phyloP scores from a whole-genome alignment of 345 rosid genomes.

The Heritiera fomes region DNA sequence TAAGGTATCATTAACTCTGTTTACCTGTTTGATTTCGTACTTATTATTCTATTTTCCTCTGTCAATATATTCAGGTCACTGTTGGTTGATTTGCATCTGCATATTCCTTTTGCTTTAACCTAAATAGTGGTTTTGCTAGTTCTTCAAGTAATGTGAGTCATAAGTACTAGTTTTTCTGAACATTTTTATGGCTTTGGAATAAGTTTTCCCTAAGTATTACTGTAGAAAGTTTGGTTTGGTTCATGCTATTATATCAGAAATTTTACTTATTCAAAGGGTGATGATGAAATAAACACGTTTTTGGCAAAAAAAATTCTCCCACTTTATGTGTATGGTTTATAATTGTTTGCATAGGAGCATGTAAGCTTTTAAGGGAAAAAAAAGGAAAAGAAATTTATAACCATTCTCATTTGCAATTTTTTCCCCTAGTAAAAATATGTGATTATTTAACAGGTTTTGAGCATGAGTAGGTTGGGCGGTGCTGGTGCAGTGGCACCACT shows the following conservation, averaged over 20 bases:
- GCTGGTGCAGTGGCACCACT: conserved; percentile 99
- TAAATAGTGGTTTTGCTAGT: neutral
- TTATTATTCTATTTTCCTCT: neutral
- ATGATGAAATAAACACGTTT: neutral
- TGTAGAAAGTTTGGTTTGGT: neutral
- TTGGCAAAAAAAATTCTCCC: neutral
- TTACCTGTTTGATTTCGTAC: neutral
- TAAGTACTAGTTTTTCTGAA: neutral
- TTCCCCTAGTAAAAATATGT: neutral
- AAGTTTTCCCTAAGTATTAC: neutral
- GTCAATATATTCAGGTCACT: neutral
- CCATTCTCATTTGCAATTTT: neutral
- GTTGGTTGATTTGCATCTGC: conserved; percentile 10
- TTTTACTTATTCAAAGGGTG: conserved; percentile 15
- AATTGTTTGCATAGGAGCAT: neutral
- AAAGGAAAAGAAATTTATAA: neutral
- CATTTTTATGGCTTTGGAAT: neutral
- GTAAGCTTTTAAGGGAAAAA: conserved; percentile 7
- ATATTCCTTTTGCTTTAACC: neutral
- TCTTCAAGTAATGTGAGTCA: neutral
- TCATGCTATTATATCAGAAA: conserved; percentile 1
- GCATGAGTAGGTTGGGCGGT: conserved; percentile 98
- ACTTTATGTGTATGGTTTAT: neutral
- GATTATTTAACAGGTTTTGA: conserved; percentile 71
- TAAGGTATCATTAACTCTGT: conserved; percentile 54